phyloP scores from a whole-genome alignment of 176 grass and related monocot genomes.

The Ampelocalamus luodianensis region DNA sequence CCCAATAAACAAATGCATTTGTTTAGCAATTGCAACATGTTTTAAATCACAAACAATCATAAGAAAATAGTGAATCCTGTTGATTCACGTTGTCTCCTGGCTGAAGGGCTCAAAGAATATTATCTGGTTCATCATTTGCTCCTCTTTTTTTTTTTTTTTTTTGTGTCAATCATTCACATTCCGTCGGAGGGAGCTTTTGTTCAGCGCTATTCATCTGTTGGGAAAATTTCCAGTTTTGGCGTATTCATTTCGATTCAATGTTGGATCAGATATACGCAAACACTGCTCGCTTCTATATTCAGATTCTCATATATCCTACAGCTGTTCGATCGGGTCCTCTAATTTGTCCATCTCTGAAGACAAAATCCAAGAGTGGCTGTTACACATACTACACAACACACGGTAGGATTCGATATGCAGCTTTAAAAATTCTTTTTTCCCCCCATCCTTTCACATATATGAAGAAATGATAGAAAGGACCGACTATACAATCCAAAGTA shows the following conservation, averaged over 20 bases:
- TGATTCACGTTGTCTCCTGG: slow-evolving; percentile 8
- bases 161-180: slow-evolving; percentile 29
- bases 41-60: slow-evolving; percentile 27
- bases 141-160: background rate
- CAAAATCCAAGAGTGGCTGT: slow-evolving; percentile 42
- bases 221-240: background rate
- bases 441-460: background rate
- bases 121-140: slow-evolving; percentile 28
- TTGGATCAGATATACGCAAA: slow-evolving; percentile 38
- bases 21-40: slow-evolving; percentile 9
- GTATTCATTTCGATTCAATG: no score
- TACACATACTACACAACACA: slow-evolving; percentile 23
- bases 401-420: slow-evolving; percentile 32
- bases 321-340: slow-evolving; percentile 15
- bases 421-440: slow-evolving; percentile 7
- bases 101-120: slow-evolving; percentile 25
- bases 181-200: background rate
- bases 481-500: background rate
- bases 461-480: slow-evolving; percentile 8
- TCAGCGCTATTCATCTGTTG: background rate
- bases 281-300: slow-evolving; percentile 9
- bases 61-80: slow-evolving; percentile 13
- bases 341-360: slow-evolving; percentile 26
- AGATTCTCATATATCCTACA: slow-evolving; percentile 17
- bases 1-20: no score